Base-by-base conservation (phyloP, 257 asterid genomes). In the Solanum habrochaites region DNA sequence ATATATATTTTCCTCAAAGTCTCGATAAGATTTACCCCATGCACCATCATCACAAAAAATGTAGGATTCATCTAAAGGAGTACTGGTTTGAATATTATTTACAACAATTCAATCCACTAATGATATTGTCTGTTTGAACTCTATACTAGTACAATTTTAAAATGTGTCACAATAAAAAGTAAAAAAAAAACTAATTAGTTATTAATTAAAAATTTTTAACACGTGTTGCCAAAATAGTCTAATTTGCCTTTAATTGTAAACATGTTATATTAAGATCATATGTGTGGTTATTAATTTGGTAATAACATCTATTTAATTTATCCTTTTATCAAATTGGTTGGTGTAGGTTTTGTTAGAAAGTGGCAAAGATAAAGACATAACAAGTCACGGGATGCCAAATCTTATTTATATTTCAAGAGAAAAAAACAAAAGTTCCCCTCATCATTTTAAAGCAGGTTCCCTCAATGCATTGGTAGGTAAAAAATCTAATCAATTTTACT, bases 361-460 rank as follows among this genome's bases (percentile, higher is more conserved):
- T 49, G 82, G 90, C 4, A 74, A 80, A 27, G 94, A 93, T 85
- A 91, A 70, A 74, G 98, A 94, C 56, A 66, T 7, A 18, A 37
- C 72, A 11, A 92, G 94, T 5, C 69, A 86, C 21, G 82, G 90
- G 35, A 91, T 93, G 98, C 97, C 99, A 72, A 96, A 92, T 45
- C 94, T 96, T 8, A n/a, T 95, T 8, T 95, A 95, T 40, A 86
- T 93, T 37, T 91, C 98, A 10, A 89, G 99, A 88, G 93, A 95
- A 82, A 96, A 96, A 90, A 92, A 86, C 84, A 86, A 11, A 23
- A 60, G 91, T 16, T 85, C 88, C 3, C 92, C 91, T 11, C 98
- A 96, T 90, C 92, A 95, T 85, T 96, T 95, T 43, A 95, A 96
- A 90, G 98, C 94, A 0, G 99, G 99, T 67, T 98, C 99, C 85